These are phyloP conservation scores for Coniella vitis DNA, from an alignment of 2,329 filamentous ascomycete genomes.

Conservation along the genomic window DNA sequence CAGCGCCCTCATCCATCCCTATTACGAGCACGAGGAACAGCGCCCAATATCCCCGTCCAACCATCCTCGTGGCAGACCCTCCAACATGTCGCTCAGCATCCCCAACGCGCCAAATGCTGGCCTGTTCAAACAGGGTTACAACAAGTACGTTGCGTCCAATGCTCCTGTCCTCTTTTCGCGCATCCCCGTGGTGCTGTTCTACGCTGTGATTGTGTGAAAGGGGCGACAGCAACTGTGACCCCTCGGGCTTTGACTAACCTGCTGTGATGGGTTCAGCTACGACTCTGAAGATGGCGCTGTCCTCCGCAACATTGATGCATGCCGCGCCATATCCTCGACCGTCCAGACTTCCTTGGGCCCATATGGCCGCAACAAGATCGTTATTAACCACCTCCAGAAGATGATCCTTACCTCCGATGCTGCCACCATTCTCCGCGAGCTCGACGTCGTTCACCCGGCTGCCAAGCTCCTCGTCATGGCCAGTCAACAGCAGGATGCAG, in stretches of 20 bases:
- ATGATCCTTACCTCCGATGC: slow-evolving; percentile 99
- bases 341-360: slow-evolving; percentile 96
- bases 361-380: slow-evolving; percentile 98
- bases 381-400: slow-evolving; percentile 99
- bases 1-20: not conserved
- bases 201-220: too few relatives aligned
- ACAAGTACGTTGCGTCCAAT: slow-evolving; percentile 60
- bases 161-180: slow-evolving; percentile 1
- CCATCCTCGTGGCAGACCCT: slow-evolving; percentile 6
- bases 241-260: slow-evolving; percentile 16
- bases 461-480: slow-evolving; percentile 98
- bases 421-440: slow-evolving; percentile 91
- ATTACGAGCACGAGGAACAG: slow-evolving; percentile 3
- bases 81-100: slow-evolving; percentile 87
- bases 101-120: slow-evolving; percentile 87
- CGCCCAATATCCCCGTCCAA: not conserved
- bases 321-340: slow-evolving; percentile 88
- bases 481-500: slow-evolving; percentile 94
- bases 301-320: slow-evolving; percentile 97
- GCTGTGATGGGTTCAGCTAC: too few relatives aligned
- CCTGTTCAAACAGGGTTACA: slow-evolving; percentile 94
- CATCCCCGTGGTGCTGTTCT: slow-evolving; percentile 4
- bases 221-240: too few relatives aligned
- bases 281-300: slow-evolving; percentile 98
- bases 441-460: slow-evolving; percentile 96